Percentiles rank a stretch among this genome's conserved stretches.
These are phyloP conservation scores for Aspergillus sclerotialis DNA, from an alignment of 2,329 filamentous ascomycete species.

Conservation along the genomic window DNA sequence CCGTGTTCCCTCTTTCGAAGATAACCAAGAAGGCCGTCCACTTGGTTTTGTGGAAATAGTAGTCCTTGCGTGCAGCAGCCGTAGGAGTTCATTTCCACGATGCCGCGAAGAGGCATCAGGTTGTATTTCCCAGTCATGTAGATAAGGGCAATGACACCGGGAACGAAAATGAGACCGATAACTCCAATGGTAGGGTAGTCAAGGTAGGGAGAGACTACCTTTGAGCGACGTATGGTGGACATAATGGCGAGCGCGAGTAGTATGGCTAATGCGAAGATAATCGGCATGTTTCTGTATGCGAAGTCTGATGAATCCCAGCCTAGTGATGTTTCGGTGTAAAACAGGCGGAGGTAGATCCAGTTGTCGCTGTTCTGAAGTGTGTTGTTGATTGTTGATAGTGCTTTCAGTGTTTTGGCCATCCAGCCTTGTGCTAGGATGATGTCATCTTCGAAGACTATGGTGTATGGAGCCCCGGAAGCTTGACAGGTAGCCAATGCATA, in stretches of 20 bases:
- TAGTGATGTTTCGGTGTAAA: constrained; percentile 25
- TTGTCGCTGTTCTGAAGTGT: constrained; percentile 1
- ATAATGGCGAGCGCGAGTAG: constrained; percentile 4
- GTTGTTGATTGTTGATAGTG: constrained; percentile 8
- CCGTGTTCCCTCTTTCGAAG: constrained; percentile 10
- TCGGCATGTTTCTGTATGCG: constrained; percentile 15
- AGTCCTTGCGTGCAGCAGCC: constrained; percentile 30
- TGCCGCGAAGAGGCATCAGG: constrained; percentile 14
- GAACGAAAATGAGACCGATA: constrained; percentile 13
- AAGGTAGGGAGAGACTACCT: constrained; percentile 7
- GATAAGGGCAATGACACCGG: constrained; percentile 14
- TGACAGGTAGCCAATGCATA: constrained; percentile 23
- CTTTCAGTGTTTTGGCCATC: constrained; percentile 23
- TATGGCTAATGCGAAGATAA: constrained; percentile 14
- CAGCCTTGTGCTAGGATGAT: constrained; percentile 32
- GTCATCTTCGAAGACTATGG: constrained; percentile 31
- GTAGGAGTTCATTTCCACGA: constrained; percentile 17
- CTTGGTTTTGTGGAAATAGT: constrained; percentile 19
- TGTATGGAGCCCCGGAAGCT: constrained; percentile 23
- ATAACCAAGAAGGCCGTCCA: constrained; percentile 11
- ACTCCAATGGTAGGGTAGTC: constrained; percentile 12
- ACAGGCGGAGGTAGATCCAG: constrained; percentile 28
- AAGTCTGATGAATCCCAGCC: constrained; percentile 19
- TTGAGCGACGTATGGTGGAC: constrained; percentile 8
- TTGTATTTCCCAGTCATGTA: constrained; percentile 22